These are phyloP conservation scores for Solanum ossicruentum DNA, from an alignment of 257 asterid species.

Conservation along the genomic window DNA sequence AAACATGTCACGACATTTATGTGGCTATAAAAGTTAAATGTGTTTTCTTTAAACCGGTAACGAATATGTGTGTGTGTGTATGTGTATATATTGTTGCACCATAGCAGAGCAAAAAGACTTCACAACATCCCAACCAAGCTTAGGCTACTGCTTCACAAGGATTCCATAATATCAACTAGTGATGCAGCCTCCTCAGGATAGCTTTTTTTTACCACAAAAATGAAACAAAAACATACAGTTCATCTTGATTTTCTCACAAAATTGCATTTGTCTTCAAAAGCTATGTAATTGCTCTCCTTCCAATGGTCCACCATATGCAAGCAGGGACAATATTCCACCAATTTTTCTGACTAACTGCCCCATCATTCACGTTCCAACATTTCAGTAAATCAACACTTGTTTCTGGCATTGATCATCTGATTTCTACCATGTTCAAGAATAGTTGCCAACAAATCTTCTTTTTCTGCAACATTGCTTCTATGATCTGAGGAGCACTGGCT, in stretches of 20 bases:
- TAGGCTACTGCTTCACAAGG: neutral
- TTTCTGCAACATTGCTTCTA: too few relatives aligned
- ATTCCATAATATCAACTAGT: neutral
- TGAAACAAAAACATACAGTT: neutral
- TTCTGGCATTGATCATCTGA: neutral
- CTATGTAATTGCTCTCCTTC: neutral
- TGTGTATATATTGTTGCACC: neutral
- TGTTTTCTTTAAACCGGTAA: too few relatives aligned
- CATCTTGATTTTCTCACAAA: neutral
- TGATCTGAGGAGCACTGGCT: too few relatives aligned
- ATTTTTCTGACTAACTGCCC: neutral
- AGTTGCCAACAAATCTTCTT: neutral
- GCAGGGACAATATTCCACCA: neutral
- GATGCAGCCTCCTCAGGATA: neutral
- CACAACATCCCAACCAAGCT: neutral
- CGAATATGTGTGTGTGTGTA: too few relatives aligned
- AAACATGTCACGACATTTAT: neutral
- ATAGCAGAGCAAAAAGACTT: neutral
- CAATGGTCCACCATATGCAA: neutral
- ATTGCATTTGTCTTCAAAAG: neutral
- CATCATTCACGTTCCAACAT: neutral
- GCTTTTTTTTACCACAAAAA: neutral
- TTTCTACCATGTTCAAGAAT: neutral
- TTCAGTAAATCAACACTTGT: neutral
- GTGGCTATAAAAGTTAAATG: too few relatives aligned